Conservation (phyloP, 148 eudicot species). For the Pharnaceum exiguum region DNA sequence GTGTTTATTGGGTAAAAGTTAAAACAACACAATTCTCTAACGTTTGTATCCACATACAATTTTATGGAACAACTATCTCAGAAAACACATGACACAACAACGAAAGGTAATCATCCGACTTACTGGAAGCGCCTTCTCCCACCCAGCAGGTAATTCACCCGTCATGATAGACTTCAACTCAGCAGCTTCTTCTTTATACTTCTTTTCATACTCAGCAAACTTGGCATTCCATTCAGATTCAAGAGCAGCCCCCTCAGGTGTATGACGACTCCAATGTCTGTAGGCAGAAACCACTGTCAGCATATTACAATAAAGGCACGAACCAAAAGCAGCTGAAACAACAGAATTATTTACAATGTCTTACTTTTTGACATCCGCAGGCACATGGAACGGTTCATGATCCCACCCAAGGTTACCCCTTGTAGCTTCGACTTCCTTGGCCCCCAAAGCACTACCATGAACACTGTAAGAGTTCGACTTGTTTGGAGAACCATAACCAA, state of each 20-base stretch:
- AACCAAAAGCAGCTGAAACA: background rate
- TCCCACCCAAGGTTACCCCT: slow-evolving; percentile 93
- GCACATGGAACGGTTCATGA: slow-evolving; percentile 94
- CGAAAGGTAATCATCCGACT: slow-evolving; percentile 19
- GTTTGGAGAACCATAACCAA: slow-evolving; percentile 96
- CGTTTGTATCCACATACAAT: background rate
- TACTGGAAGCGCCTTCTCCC: slow-evolving; percentile 98
- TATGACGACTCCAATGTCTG: slow-evolving; percentile 99
- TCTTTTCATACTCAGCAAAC: slow-evolving; percentile 85
- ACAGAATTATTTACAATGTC: slow-evolving; percentile 5
- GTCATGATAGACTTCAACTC: slow-evolving; percentile 77
- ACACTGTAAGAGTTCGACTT: slow-evolving; percentile 96
- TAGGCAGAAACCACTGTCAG: background rate
- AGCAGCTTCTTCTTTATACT: slow-evolving; percentile 78
- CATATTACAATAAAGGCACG: background rate
- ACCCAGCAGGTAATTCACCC: slow-evolving; percentile 80
- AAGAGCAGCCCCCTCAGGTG: slow-evolving; percentile 72
- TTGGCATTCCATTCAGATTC: slow-evolving; percentile 95
- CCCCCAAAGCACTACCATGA: slow-evolving; percentile 94
- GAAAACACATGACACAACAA: background rate
- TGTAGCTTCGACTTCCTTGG: slow-evolving; percentile 94
- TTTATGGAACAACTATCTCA: background rate
- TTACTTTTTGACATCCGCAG: slow-evolving; percentile 91
- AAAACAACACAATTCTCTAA: background rate
- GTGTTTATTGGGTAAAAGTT: no score